Evolutionary conservation across 1,284 basidiomycete genomes (phyloP).

Genomic region (Hypsizygus ulmarius): DNA sequence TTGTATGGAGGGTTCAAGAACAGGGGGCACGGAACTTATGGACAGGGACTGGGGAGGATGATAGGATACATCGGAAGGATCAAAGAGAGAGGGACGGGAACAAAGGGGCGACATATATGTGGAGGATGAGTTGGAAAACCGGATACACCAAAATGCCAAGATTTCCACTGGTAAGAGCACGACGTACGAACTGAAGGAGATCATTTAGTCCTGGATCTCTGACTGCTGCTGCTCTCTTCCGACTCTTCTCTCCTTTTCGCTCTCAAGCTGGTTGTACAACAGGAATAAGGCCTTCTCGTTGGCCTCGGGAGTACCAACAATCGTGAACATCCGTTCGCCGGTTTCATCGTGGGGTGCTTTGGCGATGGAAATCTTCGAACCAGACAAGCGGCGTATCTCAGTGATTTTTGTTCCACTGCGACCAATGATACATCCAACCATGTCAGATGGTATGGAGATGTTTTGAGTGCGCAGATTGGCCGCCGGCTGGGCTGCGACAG

Average conservation of each 20-base stretch:
- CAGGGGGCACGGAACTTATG: slow-evolving; percentile 15
- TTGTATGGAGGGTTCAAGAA: slow-evolving; percentile 17
- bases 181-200: slow-evolving; percentile 5
- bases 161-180: neutral
- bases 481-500: slow-evolving; percentile 50
- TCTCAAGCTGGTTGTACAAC: slow-evolving; percentile 95
- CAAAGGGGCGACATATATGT: neutral
- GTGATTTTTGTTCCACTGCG: slow-evolving; percentile 98
- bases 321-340: slow-evolving; percentile 99
- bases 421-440: slow-evolving; percentile 98
- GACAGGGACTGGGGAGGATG: slow-evolving; percentile 9
- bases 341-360: slow-evolving; percentile 98
- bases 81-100: slow-evolving; percentile 5
- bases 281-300: slow-evolving; percentile 97
- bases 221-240: slow-evolving; percentile 71
- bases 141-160: neutral
- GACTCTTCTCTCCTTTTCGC: slow-evolving; percentile 90
- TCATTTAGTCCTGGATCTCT: slow-evolving; percentile 47
- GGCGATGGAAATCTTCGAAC: slow-evolving; percentile 96
- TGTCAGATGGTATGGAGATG: slow-evolving; percentile 97
- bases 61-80: slow-evolving; percentile 12
- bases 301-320: slow-evolving; percentile 93
- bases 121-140: no score
- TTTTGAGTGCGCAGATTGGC: slow-evolving; percentile 95
- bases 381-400: slow-evolving; percentile 95